phyloP scores from a whole-genome alignment of 2,329 filamentous ascomycete genomes.

The Didymella exigua region DNA sequence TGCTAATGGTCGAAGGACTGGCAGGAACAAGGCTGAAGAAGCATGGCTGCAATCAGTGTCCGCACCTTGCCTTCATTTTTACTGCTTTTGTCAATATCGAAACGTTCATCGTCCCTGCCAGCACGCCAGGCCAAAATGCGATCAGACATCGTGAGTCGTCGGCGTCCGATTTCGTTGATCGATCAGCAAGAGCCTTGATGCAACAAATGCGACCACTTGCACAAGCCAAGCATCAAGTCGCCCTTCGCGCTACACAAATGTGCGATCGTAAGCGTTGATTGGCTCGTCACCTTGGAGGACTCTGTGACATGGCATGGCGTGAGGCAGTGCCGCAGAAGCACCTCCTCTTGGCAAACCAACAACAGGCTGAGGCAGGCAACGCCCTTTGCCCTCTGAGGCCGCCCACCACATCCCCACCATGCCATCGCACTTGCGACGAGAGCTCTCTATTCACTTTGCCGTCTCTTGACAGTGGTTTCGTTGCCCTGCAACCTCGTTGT shows the following conservation, averaged over 20 bases:
- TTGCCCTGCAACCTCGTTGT: not conserved
- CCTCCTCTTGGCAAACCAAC: conserved; percentile 13
- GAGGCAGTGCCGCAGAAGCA: conserved; percentile 5
- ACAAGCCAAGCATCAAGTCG: conserved; percentile 10
- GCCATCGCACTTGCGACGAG: conserved; percentile 3
- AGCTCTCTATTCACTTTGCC: not conserved
- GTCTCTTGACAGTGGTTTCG: not conserved
- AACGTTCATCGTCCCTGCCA: not conserved
- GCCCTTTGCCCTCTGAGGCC: conserved; percentile 17
- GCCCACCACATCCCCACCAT: conserved; percentile 12
- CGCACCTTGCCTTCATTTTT: not conserved
- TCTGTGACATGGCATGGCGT: conserved; percentile 6
- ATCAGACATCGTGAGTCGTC: not conserved
- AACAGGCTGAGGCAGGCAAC: conserved; percentile 15
- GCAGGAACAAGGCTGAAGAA: not conserved
- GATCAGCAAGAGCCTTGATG: not conserved
- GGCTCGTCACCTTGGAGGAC: conserved; percentile 12
- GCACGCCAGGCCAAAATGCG: not conserved
- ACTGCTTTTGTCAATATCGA: not conserved
- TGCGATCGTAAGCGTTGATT: conserved; percentile 2
- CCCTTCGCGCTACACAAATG: not conserved
- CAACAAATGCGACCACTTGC: conserved; percentile 1
- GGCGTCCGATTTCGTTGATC: not conserved
- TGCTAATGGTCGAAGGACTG: not conserved
- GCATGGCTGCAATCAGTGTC: not conserved